Evolutionary conservation across 1,139 yeast species (phyloP).

Genomic region (Groenewaldozyma auringiensis): DNA sequence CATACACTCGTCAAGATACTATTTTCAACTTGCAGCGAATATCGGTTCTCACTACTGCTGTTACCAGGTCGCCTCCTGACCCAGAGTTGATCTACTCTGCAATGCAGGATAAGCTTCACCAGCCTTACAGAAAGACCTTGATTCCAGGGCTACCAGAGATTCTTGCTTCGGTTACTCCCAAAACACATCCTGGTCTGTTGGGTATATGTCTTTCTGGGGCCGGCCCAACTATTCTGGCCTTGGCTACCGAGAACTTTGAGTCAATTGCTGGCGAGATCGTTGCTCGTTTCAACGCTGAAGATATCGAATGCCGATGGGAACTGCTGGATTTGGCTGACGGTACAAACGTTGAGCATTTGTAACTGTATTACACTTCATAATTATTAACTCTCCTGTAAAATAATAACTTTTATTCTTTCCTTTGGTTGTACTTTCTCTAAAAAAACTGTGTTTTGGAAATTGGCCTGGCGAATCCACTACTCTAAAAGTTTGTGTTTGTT

Average conservation of each 20-base stretch:
- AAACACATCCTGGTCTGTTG: conserved; percentile 70
- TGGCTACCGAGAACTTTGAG: conserved; percentile 84
- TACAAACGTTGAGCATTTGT: conserved; percentile 35
- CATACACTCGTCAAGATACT: conserved; percentile 73
- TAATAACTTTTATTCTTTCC: too few species aligned
- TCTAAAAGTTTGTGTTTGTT: too few species aligned
- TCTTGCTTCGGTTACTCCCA: conserved; percentile 72
- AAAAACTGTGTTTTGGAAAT: too few species aligned
- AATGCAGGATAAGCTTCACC: conserved; percentile 95
- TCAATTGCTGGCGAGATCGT: conserved; percentile 73
- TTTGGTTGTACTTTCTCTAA: too few species aligned
- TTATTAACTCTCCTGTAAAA: too few species aligned
- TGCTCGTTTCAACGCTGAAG: conserved; percentile 55
- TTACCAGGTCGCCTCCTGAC: conserved; percentile 75
- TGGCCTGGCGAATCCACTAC: too few species aligned
- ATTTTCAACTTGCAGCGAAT: conserved; percentile 80
- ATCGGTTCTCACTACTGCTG: conserved; percentile 72
- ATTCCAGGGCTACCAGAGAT: conserved; percentile 88
- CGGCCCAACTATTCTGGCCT: conserved; percentile 91
- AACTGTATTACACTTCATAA: background rate
- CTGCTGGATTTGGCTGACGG: conserved; percentile 87
- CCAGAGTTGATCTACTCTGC: conserved; percentile 80
- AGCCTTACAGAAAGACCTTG: conserved; percentile 83
- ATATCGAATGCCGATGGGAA: conserved; percentile 72
- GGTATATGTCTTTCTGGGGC: conserved; percentile 97